phyloP scores from a whole-genome alignment of 805 yeast species.

The Komagataella ulmi region DNA sequence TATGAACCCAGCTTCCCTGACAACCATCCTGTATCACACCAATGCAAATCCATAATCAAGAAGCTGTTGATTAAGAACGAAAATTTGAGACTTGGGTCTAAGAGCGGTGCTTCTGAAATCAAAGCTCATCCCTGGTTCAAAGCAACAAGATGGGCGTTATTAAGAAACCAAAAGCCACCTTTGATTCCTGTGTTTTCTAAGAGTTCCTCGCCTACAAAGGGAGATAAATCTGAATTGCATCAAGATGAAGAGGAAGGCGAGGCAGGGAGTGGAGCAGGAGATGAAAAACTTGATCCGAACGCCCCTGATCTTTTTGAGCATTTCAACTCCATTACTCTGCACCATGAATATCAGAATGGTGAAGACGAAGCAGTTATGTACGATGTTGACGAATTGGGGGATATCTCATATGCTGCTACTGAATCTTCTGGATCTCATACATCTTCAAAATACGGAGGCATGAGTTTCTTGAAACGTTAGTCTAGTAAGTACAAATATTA shows the following conservation, averaged over 20 bases:
- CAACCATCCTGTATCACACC: constrained; percentile 49
- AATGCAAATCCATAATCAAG: constrained; percentile 67
- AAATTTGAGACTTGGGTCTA: constrained; percentile 75
- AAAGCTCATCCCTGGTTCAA: constrained; percentile 88
- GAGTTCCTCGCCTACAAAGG: not conserved
- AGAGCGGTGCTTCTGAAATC: constrained; percentile 90
- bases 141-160: constrained; percentile 86
- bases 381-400: constrained; percentile 32
- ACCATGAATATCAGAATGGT: constrained; percentile 46
- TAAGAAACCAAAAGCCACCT: constrained; percentile 90
- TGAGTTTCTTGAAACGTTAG: constrained; percentile 2
- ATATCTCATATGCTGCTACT: constrained; percentile 44
- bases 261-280: not conserved
- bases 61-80: constrained; percentile 85
- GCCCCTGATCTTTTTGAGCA: constrained; percentile 63
- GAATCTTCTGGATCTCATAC: not conserved
- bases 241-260: not conserved
- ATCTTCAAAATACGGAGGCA: not conserved
- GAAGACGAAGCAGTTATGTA: constrained; percentile 34
- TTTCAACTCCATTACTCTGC: constrained; percentile 77
- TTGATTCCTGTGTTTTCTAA: constrained; percentile 67
- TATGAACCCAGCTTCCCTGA: constrained; percentile 76
- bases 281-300: not conserved
- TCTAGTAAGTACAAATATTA: not conserved
- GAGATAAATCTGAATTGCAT: not conserved